Evolutionary conservation across 352 stramenopile species (phyloP).

Genomic region (Pythium pyrilobum): DNA sequence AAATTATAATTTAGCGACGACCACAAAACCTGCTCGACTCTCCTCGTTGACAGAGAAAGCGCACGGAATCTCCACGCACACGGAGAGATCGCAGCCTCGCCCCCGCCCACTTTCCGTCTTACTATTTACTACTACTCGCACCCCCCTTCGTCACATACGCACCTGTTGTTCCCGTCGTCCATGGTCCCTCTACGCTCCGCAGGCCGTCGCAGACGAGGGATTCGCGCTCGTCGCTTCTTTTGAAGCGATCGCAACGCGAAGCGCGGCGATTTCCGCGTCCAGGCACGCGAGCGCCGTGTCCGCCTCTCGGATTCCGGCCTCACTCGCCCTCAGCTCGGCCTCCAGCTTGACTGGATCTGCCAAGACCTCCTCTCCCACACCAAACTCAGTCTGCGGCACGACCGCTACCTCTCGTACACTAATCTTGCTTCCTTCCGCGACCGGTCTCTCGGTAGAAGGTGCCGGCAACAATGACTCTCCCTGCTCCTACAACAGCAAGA

Average conservation of each 20-base stretch:
- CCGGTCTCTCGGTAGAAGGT: no score
- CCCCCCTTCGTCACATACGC: not conserved
- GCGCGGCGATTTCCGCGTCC: conserved; percentile 17
- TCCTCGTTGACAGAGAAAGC: no score
- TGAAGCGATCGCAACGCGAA: conserved; percentile 13
- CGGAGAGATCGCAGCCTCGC: no score
- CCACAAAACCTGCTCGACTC: no score
- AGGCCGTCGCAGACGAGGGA: not conserved
- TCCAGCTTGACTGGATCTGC: not conserved
- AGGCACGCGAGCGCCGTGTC: conserved; percentile 16
- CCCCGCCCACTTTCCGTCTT: no score
- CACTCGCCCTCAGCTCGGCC: conserved; percentile 3
- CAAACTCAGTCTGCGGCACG: not conserved
- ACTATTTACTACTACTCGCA: no score
- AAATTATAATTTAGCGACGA: not conserved
- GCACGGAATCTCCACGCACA: no score
- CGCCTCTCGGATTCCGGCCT: conserved; percentile 10
- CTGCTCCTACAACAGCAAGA: not conserved
- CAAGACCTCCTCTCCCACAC: not conserved
- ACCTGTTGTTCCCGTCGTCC: not conserved
- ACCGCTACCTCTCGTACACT: no score
- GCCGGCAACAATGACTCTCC: no score
- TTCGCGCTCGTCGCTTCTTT: not conserved
- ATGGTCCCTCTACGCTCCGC: not conserved
- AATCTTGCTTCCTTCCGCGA: no score